Evolutionary conservation across 441 rosid genomes (phyloP).

Genomic region (Arabidopsis lyrata): DNA sequence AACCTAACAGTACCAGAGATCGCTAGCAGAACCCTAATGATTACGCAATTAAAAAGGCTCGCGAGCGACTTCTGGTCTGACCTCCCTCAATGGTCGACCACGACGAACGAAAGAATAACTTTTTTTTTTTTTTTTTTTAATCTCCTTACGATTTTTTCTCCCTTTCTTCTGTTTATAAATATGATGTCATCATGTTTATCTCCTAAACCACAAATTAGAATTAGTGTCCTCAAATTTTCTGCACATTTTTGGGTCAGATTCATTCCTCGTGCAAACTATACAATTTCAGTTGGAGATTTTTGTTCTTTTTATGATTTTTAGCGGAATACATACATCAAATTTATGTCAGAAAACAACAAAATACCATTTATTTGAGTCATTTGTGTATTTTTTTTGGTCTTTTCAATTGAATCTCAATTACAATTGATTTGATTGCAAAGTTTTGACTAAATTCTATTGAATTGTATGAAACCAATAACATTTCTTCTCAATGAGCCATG

Average conservation of each 20-base stretch:
- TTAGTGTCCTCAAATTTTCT: conserved; percentile 12
- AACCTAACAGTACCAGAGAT: conserved; percentile 35
- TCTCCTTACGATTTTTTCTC: background rate
- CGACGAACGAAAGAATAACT: background rate
- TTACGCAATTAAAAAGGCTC: conserved; percentile 14
- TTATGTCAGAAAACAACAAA: background rate
- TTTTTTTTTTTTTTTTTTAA: background rate
- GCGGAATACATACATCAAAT: no score
- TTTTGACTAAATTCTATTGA: no score
- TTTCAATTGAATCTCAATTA: no score
- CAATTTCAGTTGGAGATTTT: background rate
- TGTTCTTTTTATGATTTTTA: background rate
- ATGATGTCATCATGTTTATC: conserved; percentile 36
- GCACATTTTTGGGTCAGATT: conserved; percentile 30
- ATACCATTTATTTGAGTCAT: background rate
- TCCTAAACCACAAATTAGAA: conserved; percentile 27
- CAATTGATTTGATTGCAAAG: no score
- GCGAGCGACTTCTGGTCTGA: conserved; percentile 38
- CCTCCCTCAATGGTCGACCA: conserved; percentile 4
- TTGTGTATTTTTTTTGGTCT: no score
- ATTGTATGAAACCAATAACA: no score
- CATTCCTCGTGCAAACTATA: conserved; percentile 21
- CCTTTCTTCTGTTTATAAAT: background rate
- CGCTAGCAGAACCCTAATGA: conserved; percentile 29
- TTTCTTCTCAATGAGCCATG: no score